Conservation (phyloP, 2,329 filamentous ascomycete genomes). For the Pseudogymnoascus sp. region DNA sequence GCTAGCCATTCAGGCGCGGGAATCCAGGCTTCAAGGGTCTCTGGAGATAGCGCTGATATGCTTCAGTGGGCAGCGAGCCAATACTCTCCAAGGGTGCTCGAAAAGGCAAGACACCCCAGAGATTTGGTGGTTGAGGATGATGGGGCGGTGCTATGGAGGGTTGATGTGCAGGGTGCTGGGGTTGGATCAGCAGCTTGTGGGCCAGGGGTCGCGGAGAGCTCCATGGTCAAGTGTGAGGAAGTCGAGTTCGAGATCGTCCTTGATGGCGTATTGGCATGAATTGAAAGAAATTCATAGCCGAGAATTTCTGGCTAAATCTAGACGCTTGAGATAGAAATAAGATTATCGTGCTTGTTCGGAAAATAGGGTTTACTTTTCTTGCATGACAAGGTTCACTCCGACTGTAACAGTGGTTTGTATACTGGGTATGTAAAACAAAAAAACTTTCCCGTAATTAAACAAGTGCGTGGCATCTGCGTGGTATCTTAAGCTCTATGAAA, state of each 20-base stretch:
- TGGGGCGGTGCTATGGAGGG: slow-evolving; percentile 33
- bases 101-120: slow-evolving; percentile 53
- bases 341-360: background rate
- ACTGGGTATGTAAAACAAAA: background rate
- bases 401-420: background rate
- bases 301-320: background rate
- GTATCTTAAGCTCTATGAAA: background rate
- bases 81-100: slow-evolving; percentile 43
- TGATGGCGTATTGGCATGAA: slow-evolving; percentile 20
- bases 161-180: slow-evolving; percentile 38
- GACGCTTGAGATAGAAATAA: background rate
- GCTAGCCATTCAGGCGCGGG: slow-evolving; percentile 24
- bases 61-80: slow-evolving; percentile 44
- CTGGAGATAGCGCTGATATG: slow-evolving; percentile 34
- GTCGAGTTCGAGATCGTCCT: slow-evolving; percentile 36
- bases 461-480: background rate
- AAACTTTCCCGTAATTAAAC: background rate
- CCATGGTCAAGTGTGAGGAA: slow-evolving; percentile 34
- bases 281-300: background rate
- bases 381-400: background rate
- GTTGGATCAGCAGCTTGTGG: slow-evolving; percentile 43
- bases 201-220: slow-evolving; percentile 37
- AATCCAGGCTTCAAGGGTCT: slow-evolving; percentile 25
- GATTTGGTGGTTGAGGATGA: slow-evolving; percentile 47
- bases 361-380: background rate